Base-by-base conservation (phyloP, 345 rosid genomes). In the Heritiera littoralis region DNA sequence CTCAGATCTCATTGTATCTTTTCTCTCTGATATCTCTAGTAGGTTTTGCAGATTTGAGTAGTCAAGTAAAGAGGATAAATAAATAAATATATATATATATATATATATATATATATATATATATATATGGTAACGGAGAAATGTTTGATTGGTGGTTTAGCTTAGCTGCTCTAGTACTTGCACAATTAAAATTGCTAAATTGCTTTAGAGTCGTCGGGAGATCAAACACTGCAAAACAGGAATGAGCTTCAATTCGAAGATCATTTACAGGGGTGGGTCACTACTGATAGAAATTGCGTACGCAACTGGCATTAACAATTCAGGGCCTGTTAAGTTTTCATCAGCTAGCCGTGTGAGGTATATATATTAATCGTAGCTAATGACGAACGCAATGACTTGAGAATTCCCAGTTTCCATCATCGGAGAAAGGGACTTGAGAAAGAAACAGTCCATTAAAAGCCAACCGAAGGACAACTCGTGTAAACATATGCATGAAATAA, bases 1-100 rank as follows among this genome's bases (percentile, higher is more conserved):
- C 60, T 84, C 76, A 20, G 86, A 64, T 11, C 71, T 89, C 91
- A 91, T 91, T 8, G 41, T 77, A 17, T 11, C 46, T 67, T n/a
- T 67, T 9, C 74, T 9, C 74, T 66, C 18, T 35, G 38, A 23
- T 23, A 35, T 35, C 3, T 20, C 2, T 56, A 12, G 1, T 17
- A 13, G 38, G 9, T 63, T 30, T 63, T 30, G 41, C 41, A 30
- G 38, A 15, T 54, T 23, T 23, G 28, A 23, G 28, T 23, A 23
- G 28, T 23, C 28, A 23, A 23, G 28, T 23, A 23, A 23, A 23
- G 28, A 23, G 28, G 28, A 23, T 35, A 35, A 1, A 17, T 52
- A 54, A 80, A 78, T 49, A 49, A 11, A 52, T 11, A 49, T 12
- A 81, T 45, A 41, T 23, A 23, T 23, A 23, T 23, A 23, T 23